phyloP scores from a whole-genome alignment of 2,329 filamentous ascomycete species.

The Trichoderma aggressivum region DNA sequence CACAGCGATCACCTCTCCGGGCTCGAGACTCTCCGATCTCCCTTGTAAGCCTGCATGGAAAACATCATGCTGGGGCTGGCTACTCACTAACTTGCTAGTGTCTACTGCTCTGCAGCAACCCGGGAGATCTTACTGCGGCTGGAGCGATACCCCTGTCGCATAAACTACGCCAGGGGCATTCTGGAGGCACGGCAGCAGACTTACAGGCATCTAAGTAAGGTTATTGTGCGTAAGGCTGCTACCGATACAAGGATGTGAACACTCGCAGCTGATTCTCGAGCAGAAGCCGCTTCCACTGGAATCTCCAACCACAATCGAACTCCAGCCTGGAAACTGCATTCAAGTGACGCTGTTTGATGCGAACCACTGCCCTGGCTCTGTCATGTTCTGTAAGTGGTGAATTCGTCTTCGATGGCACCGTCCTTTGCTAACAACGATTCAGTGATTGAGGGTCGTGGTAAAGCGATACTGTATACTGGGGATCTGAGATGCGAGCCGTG shows the following conservation, averaged over 20 bases:
- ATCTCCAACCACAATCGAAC: constrained; percentile 72
- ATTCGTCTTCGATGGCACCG: not conserved
- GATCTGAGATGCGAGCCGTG: constrained; percentile 83
- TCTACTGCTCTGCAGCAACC: constrained; percentile 87
- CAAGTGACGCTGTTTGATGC: constrained; percentile 84
- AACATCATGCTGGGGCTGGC: not conserved
- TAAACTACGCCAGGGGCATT: constrained; percentile 77
- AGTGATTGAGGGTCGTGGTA: constrained; percentile 71
- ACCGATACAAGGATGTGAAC: too few species aligned
- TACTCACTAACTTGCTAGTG: constrained; percentile 35
- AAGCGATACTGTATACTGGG: constrained; percentile 80
- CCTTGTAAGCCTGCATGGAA: constrained; percentile 53
- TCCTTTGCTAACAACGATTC: not conserved
- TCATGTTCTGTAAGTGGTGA: constrained; percentile 69
- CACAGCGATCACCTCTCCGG: constrained; percentile 87
- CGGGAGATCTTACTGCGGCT: constrained; percentile 75
- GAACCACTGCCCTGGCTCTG: constrained; percentile 85
- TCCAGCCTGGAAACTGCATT: constrained; percentile 65
- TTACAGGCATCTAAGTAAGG: constrained; percentile 69
- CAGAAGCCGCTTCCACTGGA: constrained; percentile 78
- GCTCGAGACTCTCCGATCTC: constrained; percentile 69
- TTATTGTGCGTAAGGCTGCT: constrained; percentile 50
- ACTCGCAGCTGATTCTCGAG: not conserved
- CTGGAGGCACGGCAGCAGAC: constrained; percentile 70
- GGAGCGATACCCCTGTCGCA: constrained; percentile 72